phyloP scores from a whole-genome alignment of 2,329 filamentous ascomycete genomes.

The Cercospora brassicicola region DNA sequence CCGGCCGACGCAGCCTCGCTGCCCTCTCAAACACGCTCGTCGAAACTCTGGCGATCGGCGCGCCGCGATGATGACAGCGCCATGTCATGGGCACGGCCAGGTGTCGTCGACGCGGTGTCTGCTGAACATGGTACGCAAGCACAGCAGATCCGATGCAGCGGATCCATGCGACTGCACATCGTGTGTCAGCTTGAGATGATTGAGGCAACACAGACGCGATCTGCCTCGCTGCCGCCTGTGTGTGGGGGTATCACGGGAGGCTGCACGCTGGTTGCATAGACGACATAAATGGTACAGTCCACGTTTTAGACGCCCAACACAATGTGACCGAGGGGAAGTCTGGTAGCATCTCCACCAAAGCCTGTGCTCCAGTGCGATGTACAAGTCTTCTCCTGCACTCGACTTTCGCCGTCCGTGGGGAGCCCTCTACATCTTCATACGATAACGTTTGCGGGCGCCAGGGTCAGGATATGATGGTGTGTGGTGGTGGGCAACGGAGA shows the following conservation, averaged over 20 bases:
- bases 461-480: not conserved
- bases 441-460: not conserved
- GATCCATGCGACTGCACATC: conserved; percentile 13
- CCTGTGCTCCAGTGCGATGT: not conserved
- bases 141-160: conserved; percentile 13
- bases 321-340: not conserved
- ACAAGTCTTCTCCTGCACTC: not conserved
- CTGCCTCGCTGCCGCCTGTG: conserved; percentile 1
- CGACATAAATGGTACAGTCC: not conserved
- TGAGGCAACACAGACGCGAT: conserved; percentile 14
- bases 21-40: not conserved
- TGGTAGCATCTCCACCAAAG: not conserved
- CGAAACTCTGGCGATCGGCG: not conserved
- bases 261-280: not conserved
- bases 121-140: not conserved
- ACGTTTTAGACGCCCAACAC: not conserved
- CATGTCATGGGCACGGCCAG: not conserved
- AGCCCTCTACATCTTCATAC: not conserved
- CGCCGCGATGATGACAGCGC: not conserved
- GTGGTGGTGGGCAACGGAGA: not conserved
- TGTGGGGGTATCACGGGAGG: not conserved
- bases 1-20: not conserved
- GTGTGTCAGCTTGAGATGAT: conserved; percentile 12
- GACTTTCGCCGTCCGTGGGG: not conserved
- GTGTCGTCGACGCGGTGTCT: not conserved